Evolutionary conservation across 495 filamentous ascomycete genomes (phyloP).

Genomic region (Tuber indicum): DNA sequence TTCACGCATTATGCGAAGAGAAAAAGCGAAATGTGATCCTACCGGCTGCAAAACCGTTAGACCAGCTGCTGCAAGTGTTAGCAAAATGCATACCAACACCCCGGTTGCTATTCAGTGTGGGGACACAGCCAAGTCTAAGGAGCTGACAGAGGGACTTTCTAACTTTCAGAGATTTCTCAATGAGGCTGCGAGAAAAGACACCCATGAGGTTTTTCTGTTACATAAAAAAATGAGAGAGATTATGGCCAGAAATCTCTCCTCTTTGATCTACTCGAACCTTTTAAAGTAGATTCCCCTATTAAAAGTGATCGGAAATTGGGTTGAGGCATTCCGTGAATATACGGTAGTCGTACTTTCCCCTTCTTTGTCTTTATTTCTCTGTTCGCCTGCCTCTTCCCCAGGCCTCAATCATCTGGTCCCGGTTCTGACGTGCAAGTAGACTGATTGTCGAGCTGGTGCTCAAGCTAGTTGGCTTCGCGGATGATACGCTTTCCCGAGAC

Average conservation of each 20-base stretch:
- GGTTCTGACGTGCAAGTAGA: neutral
- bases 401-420: neutral
- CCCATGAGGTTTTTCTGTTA: neutral
- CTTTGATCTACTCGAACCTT: neutral
- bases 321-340: neutral
- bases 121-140: neutral
- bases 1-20: neutral
- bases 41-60: neutral
- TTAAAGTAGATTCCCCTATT: neutral
- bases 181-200: constrained; percentile 2
- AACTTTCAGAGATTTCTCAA: neutral
- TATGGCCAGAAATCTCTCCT: neutral
- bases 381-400: neutral
- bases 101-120: neutral
- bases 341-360: neutral
- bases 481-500: neutral
- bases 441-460: neutral
- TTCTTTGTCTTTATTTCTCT: neutral
- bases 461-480: neutral
- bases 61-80: neutral
- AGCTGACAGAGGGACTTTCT: neutral
- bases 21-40: constrained; percentile 1
- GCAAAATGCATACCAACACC: neutral
- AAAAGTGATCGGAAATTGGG: neutral
- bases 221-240: neutral